Evolutionary conservation across 2,329 filamentous ascomycete species (phyloP).

Genomic region (Trichoderma sp.): DNA sequence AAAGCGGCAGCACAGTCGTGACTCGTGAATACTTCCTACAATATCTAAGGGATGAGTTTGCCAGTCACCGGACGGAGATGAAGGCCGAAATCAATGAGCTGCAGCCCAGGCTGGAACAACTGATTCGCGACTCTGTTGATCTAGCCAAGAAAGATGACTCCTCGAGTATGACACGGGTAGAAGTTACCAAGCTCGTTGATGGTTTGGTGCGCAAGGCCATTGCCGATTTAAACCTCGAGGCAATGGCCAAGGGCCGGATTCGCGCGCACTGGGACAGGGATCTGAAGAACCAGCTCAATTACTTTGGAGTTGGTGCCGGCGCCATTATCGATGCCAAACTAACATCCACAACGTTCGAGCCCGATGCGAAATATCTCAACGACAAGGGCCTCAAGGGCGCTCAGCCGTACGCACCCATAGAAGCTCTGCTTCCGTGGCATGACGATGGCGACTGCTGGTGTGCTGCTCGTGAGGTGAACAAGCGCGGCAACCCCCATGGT

Average conservation of each 20-base stretch:
- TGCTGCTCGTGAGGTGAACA: constrained; percentile 46
- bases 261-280: constrained; percentile 41
- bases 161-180: constrained; percentile 36
- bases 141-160: constrained; percentile 27
- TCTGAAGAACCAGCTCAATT: constrained; percentile 64
- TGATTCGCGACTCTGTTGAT: constrained; percentile 33
- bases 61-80: constrained; percentile 39
- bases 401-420: constrained; percentile 37
- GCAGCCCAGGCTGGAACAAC: constrained; percentile 33
- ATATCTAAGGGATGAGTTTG: constrained; percentile 40
- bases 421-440: constrained; percentile 65
- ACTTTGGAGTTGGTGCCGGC: constrained; percentile 63
- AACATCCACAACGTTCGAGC: constrained; percentile 58
- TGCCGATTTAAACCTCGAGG: constrained; percentile 45
- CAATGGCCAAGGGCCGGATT: constrained; percentile 46
- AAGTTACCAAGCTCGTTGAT: constrained; percentile 42
- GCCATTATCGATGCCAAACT: constrained; percentile 58
- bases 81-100: constrained; percentile 40
- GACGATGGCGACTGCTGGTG: constrained; percentile 91
- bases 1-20: constrained; percentile 39
- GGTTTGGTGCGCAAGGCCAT: constrained; percentile 43
- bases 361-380: constrained; percentile 24
- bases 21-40: constrained; percentile 48
- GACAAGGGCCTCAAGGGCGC: constrained; percentile 25
- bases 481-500: constrained; percentile 46